Percentiles rank a stretch among this genome's conserved stretches.
phyloP scores from a whole-genome alignment of 768 basidiomycete species.

The Phylloporus sp. region DNA sequence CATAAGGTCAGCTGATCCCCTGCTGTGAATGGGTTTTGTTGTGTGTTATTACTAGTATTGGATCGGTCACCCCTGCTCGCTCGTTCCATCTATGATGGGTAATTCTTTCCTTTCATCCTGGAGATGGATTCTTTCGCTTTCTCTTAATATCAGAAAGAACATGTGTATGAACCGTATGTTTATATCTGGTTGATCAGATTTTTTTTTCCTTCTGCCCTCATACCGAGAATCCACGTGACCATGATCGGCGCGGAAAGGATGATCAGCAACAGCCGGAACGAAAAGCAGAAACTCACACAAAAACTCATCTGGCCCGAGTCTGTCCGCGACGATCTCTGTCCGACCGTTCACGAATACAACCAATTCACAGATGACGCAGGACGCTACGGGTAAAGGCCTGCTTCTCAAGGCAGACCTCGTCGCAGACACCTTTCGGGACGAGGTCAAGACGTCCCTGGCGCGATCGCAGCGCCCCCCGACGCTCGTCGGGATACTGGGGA shows the following conservation, averaged over 20 bases:
- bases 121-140: not conserved
- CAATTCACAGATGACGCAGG: slow-evolving; percentile 22
- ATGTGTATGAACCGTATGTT: not conserved
- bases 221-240: not conserved
- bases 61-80: not conserved
- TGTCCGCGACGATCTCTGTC: not conserved
- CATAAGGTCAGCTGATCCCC: slow-evolving; percentile 1
- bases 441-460: slow-evolving; percentile 51
- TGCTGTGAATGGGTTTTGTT: not conserved
- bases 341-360: not conserved
- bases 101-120: not conserved
- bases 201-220: not conserved
- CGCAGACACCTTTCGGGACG: slow-evolving; percentile 64
- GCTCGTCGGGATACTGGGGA: slow-evolving; percentile 89
- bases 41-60: not conserved
- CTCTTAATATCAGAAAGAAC: not conserved
- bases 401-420: slow-evolving; percentile 78
- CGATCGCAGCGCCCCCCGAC: slow-evolving; percentile 50
- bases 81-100: not conserved
- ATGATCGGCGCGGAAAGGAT: not conserved
- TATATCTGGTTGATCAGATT: not conserved
- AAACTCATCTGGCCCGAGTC: not conserved
- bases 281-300: not conserved
- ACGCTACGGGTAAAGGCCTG: slow-evolving; percentile 57
- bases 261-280: not conserved